Evolutionary conservation across 495 filamentous ascomycete genomes (phyloP).

Genomic region (Aspergillus taichungensis): DNA sequence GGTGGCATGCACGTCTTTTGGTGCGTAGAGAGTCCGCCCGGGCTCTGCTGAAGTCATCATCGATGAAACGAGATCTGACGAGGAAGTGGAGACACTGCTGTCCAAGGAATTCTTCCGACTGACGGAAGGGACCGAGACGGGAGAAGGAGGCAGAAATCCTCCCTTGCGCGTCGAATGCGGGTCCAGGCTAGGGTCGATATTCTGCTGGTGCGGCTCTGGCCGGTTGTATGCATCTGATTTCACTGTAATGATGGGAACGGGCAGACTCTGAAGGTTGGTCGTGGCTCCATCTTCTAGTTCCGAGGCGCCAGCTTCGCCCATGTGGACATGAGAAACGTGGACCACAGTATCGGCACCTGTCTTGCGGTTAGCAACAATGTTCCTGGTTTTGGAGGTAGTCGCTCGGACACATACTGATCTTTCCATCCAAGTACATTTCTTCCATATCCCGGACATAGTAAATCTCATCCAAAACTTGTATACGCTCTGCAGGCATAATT

Average conservation of each 20-base stretch:
- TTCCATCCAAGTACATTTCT: conserved; percentile 49
- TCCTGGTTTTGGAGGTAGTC: not conserved
- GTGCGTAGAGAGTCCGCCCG: not conserved
- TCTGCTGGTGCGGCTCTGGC: conserved; percentile 8
- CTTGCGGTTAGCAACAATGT: conserved; percentile 1
- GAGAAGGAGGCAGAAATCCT: conserved; percentile 9
- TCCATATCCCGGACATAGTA: conserved; percentile 58
- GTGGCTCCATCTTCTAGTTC: conserved; percentile 4
- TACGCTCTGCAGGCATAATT: conserved; percentile 24
- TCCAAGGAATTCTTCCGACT: conserved; percentile 16
- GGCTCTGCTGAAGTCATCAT: conserved; percentile 8
- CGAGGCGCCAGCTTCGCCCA: conserved; percentile 8
- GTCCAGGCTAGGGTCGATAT: not conserved
- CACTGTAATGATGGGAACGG: not conserved
- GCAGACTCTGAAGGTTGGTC: not conserved
- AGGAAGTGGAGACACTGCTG: conserved; percentile 10
- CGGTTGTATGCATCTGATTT: conserved; percentile 12
- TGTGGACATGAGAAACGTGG: conserved; percentile 16
- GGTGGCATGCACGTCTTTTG: conserved; percentile 2
- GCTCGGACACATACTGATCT: conserved; percentile 45
- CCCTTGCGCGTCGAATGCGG: conserved; percentile 5
- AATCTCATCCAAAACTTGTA: conserved; percentile 50
- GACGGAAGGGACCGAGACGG: conserved; percentile 5
- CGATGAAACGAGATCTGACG: conserved; percentile 7
- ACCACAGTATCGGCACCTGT: conserved; percentile 15